Conservation (phyloP, 2,329 filamentous ascomycete species). For the Diaporthe destruens region DNA sequence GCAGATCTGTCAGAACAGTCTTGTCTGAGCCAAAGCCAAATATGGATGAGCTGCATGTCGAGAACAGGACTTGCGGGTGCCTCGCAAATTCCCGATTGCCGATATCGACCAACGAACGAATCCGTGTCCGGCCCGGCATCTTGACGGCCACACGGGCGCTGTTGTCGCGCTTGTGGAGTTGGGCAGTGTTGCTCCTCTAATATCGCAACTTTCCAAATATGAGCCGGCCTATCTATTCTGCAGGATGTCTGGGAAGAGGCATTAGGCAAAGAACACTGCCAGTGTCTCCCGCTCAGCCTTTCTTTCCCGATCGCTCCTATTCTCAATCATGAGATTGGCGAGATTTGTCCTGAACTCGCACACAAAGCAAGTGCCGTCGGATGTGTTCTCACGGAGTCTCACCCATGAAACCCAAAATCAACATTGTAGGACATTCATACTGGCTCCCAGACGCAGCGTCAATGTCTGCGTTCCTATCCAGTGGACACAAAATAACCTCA, state of each 20-base stretch:
- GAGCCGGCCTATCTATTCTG: background rate
- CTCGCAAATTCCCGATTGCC: background rate
- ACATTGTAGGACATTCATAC: background rate
- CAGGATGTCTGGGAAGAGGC: background rate
- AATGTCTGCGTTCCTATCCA: background rate
- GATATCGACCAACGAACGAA: background rate
- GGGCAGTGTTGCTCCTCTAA: background rate
- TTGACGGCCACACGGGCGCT: background rate
- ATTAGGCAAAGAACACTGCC: no score
- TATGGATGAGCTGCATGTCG: background rate
- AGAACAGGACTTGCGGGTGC: background rate
- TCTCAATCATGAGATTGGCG: background rate
- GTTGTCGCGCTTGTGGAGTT: background rate
- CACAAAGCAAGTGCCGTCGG: background rate
- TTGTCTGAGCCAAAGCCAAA: constrained; percentile 15
- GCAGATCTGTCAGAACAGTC: background rate
- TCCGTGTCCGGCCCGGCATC: background rate
- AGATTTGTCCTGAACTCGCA: background rate
- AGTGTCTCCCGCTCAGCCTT: background rate
- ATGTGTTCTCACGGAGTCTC: no score
- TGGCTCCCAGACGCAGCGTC: background rate
- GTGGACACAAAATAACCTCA: background rate
- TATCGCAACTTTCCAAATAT: background rate
- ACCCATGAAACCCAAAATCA: background rate
- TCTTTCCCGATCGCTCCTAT: background rate